Base-by-base conservation (phyloP, 345 rosid species). In the Moringa oleifera region DNA sequence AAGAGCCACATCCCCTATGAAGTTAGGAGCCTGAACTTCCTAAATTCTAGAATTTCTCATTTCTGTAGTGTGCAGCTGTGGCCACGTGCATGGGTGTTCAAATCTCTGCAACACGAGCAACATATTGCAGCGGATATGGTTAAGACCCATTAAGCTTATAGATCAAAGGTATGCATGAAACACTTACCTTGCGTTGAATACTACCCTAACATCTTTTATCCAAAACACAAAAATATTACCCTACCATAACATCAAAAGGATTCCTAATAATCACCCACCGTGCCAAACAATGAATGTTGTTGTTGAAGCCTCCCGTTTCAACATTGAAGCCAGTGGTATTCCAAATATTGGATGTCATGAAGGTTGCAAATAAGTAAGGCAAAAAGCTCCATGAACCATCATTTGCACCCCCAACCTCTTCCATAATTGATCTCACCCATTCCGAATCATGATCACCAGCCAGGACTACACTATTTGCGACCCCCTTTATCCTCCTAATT, bases 221-320 rank as follows among this genome's bases (percentile, higher is more conserved):
- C n/a, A n/a, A n/a, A n/a, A n/a, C n/a, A n/a, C n/a, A n/a, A n/a
- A n/a, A n/a, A n/a, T n/a, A n/a, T n/a, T n/a, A n/a, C n/a, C n/a
- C n/a, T n/a, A n/a, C n/a, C n/a, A n/a, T n/a, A n/a, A n/a, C n/a
- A n/a, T n/a, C n/a, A n/a, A n/a, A n/a, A n/a, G n/a, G n/a, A n/a
- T n/a, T n/a, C n/a, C n/a, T n/a, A n/a, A n/a, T n/a, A n/a, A 20
- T 22, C 62, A 49, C 79, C 33, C 50, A 94, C 90, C 96, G 91
- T 66, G 99, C 93, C 84, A 94, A 79, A 78, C 96, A 91, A 72
- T 91, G 91, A 55, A 91, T 84, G 70, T 94, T 91, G 81, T 91
- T 94, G 78, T 87, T 89, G 77, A 94, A 94, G 55, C 95, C 99
- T 23, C 99, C 99, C 0, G 93, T 94, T 67, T 91, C 87, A 41